Base-by-base conservation (phyloP, 2,329 filamentous ascomycete species). In the Aureobasidium vineae region DNA sequence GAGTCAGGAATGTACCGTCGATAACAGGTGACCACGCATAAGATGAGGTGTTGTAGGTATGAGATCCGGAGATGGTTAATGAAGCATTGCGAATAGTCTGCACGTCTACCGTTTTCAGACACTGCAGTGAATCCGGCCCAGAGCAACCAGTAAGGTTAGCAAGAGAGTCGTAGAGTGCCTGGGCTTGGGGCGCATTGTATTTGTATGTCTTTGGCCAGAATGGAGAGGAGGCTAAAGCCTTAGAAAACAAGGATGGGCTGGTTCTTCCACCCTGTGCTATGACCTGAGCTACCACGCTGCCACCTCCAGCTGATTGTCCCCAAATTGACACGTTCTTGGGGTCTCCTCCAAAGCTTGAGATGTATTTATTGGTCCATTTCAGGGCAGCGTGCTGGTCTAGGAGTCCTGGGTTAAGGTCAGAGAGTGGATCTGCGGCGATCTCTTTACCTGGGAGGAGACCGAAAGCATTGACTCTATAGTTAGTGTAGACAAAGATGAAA, bases 11-110 rank as follows among this genome's bases (percentile, higher is more conserved):
- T 0, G 67, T 71, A 11, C 79, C 81, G 70, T 88, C 86, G 66
- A 88, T 81, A 10, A 88, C 84, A 0, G 86, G 86, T 0, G 82
- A 84, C 84, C 85, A 88, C 0, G 82, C 85, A 72, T 84, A 88
- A 0, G 81, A 83, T 23, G 79, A 82, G 0, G 85, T 85, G 16
- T 77, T 84, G 73, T 85, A 86, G 21, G 79, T 81, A 70, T 84
- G 79, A 63, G 77, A 80, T 2, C 73, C 77, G 21, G 80, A 79
- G 23, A 88, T 79, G 21, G 73, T 71, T 21, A 86, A 73, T 43
- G 79, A 82, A 2, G 84, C 85, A n/a, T 82, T 77, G 5, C 84
- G 77, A 23, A 88, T 76, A 1, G 73, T 75, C 72, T 86, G 84
- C 36, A 85, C 76, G 71, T 86, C 82, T 1, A 79, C 78, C 0